phyloP scores from a whole-genome alignment of 2,329 filamentous ascomycete genomes.

The Escovopsis sp. region DNA sequence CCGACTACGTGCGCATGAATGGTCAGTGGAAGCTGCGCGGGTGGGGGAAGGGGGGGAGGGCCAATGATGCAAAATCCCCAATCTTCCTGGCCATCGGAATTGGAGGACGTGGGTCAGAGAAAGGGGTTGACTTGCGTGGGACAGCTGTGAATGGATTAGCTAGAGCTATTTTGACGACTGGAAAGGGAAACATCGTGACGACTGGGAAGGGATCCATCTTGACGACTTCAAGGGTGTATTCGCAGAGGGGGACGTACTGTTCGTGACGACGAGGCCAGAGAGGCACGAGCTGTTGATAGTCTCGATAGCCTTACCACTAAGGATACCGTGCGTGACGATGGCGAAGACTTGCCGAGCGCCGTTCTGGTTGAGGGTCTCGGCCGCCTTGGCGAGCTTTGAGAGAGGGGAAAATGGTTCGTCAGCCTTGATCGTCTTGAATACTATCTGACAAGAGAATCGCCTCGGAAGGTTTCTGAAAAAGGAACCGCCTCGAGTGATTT shows the following conservation, averaged over 20 bases:
- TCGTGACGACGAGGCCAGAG: conserved; percentile 72
- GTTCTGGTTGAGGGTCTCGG: conserved; percentile 73
- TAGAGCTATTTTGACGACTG: too few species aligned
- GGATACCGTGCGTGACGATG: conserved; percentile 87
- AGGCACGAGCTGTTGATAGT: conserved; percentile 67
- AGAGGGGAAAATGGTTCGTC: conserved; percentile 2
- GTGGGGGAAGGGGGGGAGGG: too few species aligned
- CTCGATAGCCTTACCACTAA: conserved; percentile 78
- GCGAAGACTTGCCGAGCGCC: conserved; percentile 80
- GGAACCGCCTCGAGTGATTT: too few species aligned
- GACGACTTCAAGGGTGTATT: background rate
- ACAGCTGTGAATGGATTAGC: conserved; percentile 20
- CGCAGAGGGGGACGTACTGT: conserved; percentile 34
- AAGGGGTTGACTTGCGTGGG: conserved; percentile 13
- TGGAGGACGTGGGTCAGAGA: background rate
- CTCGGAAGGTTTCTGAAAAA: too few species aligned
- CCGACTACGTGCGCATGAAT: conserved; percentile 33
- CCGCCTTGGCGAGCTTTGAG: conserved; percentile 53
- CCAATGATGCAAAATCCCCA: too few species aligned
- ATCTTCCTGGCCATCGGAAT: too few species aligned
- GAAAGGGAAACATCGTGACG: too few species aligned
- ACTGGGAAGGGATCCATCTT: too few species aligned
- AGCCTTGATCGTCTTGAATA: too few species aligned
- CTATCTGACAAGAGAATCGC: too few species aligned
- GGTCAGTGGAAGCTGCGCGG: too few species aligned